Conservation (phyloP, 2,329 filamentous ascomycete genomes). For the Aspergillus novoparasiticus region DNA sequence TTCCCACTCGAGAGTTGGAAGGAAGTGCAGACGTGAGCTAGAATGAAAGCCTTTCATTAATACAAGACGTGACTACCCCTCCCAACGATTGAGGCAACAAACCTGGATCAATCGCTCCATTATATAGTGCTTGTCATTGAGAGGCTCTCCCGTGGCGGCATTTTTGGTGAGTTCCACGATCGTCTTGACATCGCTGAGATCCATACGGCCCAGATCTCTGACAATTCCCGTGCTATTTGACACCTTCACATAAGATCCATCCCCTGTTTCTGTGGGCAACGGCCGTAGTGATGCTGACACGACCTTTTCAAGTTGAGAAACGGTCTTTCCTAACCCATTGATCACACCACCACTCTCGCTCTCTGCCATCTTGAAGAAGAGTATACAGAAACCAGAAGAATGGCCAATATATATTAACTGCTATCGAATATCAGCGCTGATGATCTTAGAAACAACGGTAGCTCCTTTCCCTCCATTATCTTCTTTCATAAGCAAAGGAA, state of each 20-base stretch:
- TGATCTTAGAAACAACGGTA: neutral
- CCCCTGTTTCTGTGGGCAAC: conserved; percentile 44
- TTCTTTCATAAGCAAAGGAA: too few relatives aligned
- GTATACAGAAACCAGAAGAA: neutral
- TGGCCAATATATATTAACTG: neutral
- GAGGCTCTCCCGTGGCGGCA: conserved; percentile 52
- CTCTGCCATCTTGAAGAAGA: conserved; percentile 23
- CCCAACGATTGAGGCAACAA: conserved; percentile 6
- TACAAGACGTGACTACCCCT: neutral
- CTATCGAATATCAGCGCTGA: neutral
- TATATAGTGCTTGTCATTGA: conserved; percentile 64
- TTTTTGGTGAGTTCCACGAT: conserved; percentile 44
- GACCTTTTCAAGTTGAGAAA: conserved; percentile 42
- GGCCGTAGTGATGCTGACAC: conserved; percentile 46
- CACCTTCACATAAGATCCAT: conserved; percentile 43
- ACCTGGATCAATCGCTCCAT: conserved; percentile 61
- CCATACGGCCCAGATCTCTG: conserved; percentile 52
- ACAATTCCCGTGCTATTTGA: conserved; percentile 38
- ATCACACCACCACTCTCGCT: conserved; percentile 22
- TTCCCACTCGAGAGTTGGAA: conserved; percentile 35
- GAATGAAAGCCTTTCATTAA: conserved; percentile 5
- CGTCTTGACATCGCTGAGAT: conserved; percentile 48
- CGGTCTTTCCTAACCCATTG: conserved; percentile 37
- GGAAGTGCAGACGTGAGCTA: conserved; percentile 43
- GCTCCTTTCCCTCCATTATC: neutral